Base-by-base conservation (phyloP, 1,284 basidiomycete species). In the Ceratobasidium sp. region DNA sequence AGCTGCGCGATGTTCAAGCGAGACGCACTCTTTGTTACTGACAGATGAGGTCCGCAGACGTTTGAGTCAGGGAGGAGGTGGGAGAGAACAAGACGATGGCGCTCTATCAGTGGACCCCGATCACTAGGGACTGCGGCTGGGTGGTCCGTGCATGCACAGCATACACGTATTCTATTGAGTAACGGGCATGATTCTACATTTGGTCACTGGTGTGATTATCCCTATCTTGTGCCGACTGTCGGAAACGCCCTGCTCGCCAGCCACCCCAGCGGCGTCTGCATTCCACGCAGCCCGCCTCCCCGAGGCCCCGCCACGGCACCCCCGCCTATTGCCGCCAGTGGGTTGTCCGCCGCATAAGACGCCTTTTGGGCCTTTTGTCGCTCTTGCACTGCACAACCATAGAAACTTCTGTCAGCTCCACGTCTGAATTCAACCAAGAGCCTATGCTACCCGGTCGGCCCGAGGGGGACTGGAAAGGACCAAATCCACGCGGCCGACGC, bases 311-410 rank as follows among this genome's bases (percentile, higher is more conserved):
- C 82, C 0, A 81, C 86, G 15, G 90, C 88, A 57, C 87, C 70
- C n/a, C 75, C 76, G 19, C 75, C 84, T 65, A 92, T 91, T 43
- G 94, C 83, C 11, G 92, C 89, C 57, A 95, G 87, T 8, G 93
- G 93, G 81, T 95, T 93, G 19, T 93, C 89, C 29, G 92, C 90
- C 51, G 88, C 84, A 81, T 89, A 94, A 0, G 93, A 93, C 77
- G 93, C 90, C 81, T 90, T 92, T 77, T 93, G 88, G 56, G 90
- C 88, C 80, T 89, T 90, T 66, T 90, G 87, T 32, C 91, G 89
- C 79, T 86, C 85, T 85, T 89, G 90, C 62, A 92, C 93, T 95
- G 75, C 52, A 78, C 22, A 70, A 59, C 52, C 13, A 59, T 7
- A n/a, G 25, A 57, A 37, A 76, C 46, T 54, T 17, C 37, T 37